Base-by-base conservation (phyloP, 441 rosid genomes). In the Bruguiera hainesii region DNA sequence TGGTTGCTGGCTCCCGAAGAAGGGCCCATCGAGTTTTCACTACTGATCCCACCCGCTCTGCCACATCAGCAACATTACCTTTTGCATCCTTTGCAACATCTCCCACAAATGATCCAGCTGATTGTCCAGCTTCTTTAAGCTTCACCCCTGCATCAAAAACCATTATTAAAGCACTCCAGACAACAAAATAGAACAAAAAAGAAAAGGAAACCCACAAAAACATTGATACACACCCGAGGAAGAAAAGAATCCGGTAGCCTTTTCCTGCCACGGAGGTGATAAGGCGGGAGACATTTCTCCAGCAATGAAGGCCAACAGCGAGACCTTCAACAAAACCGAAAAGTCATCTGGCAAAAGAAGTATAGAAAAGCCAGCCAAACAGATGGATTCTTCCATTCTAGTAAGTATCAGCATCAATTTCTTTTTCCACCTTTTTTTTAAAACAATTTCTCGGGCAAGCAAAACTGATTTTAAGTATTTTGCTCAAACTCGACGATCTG, bases 1-100 rank as follows among this genome's bases (percentile, higher is more conserved):
- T 85, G 5, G 96, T 89, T 7, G 97, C 80, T 60, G 98, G 96
- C 87, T 91, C 89, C 77, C 84, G 90, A 74, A 91, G 83, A 75
- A 86, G 60, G 3, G 82, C 84, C 97, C 97, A 93, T 53, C 95
- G 86, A 76, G 74, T 83, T 79, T 88, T 93, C 29, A 93, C 83
- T 33, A 76, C 66, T 0, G 93, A 82, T 6, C 96, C 97, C 59
- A 93, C 87, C 73, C 87, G 76, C 66, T 84, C 98, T 8, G 98
- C 97, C 51, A 73, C 96, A 59, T 88, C 96, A 67, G 86, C 10
- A 10, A 83, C 98, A 71, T 93, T 91, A 59, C 86, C 96, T 79
- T 89, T 93, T 4, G 97, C 89, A 83, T 93, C 98, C 72, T 89
- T 93, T 6, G 97, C 95, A 39, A 83, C 96, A 72, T 84, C 97